phyloP scores from a whole-genome alignment of 306 rosid species.

The Cyamopsis tetragonoloba region DNA sequence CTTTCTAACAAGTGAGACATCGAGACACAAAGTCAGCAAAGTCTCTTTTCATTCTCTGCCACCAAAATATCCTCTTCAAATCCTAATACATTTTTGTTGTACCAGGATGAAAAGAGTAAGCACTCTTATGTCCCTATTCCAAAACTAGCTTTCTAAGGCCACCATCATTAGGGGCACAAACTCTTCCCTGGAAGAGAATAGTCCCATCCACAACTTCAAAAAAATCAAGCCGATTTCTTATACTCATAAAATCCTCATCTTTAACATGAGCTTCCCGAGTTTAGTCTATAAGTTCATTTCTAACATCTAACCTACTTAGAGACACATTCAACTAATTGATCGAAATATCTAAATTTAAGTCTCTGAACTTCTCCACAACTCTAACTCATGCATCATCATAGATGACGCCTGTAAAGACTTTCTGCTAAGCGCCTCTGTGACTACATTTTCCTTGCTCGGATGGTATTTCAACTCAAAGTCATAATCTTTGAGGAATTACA shows the following conservation, averaged over 20 bases:
- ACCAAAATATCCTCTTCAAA: background rate
- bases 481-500: background rate
- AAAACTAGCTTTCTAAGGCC: background rate
- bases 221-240: background rate
- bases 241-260: background rate
- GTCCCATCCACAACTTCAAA: background rate
- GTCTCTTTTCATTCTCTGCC: background rate
- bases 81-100: background rate
- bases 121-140: background rate
- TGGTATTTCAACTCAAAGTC: background rate
- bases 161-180: background rate
- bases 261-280: background rate
- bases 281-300: background rate
- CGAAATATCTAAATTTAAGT: background rate
- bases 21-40: too few species aligned
- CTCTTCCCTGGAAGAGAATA: background rate
- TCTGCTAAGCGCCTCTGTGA: too few species aligned
- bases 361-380: too few species aligned
- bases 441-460: too few species aligned
- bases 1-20: too few species aligned
- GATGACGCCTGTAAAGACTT: too few species aligned
- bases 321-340: too few species aligned
- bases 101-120: background rate
- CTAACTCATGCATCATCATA: background rate
- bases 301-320: background rate